Base-by-base conservation (phyloP, 2,329 filamentous ascomycete species). In the Ilyonectria destructans region DNA sequence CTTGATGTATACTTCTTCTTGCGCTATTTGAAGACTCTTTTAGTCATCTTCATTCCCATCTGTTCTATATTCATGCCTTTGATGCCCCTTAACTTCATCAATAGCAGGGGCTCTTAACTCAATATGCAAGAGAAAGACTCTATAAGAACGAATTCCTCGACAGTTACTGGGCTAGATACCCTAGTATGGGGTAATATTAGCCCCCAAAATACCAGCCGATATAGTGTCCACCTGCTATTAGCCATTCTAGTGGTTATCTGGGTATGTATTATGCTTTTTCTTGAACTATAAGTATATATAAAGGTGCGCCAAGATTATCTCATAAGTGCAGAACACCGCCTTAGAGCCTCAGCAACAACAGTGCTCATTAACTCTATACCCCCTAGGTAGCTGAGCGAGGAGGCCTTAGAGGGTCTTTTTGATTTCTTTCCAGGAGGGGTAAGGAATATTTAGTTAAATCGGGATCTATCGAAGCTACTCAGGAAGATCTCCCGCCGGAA, bases 1-100 rank as follows among this genome's bases (percentile, higher is more conserved):
- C 88, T 99, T 9, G 96, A 99, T 79, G 95, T 96, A 77, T 99
- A 97, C 83, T 97, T 98, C 85, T 99, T 98, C 80, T 87, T 98
- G 1, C 93, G 96, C 69, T 99, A 97, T 77, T 88, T 90, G 12
- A 88, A 88, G 71, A 88, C 77, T 80, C 89, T 98, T 6, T 88
- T 98, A 48, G 91, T 97, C 78, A 97, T 99, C 69, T 98, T 99
- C 79, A 83, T 97, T 46, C 95, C 96, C 1, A 90, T 97, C 64
- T 90, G 92, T 12, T 73, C 89, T 29, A 77, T 98, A 58, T 91
- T 97, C 31, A 85, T 98, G 60, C 96, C 96, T 26, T 84, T 99
- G 48, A 83, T 98, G 2, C 95, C 96, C 0, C 81, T 99, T 70
- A 99, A 99, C 78, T 91, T 90, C 62, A 83, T 92, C 4, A 92